Percentiles rank a stretch among this genome's conserved stretches.
Evolutionary conservation across 768 basidiomycete species (phyloP).

Genomic region (Ramaria sp.): DNA sequence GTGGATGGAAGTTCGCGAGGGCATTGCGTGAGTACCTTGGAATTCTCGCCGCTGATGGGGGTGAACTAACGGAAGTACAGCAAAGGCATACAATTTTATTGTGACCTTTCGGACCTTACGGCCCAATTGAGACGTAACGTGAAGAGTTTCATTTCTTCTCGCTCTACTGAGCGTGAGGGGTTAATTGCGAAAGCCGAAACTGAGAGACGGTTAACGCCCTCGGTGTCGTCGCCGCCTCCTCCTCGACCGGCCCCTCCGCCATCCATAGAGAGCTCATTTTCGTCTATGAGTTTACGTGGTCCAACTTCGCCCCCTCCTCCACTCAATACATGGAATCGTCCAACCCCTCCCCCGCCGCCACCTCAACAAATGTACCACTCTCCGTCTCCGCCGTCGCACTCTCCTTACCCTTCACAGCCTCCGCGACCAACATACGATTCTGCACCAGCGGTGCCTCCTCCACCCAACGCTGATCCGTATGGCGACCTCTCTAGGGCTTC

Average conservation of each 20-base stretch:
- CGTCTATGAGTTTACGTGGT: slow-evolving; percentile 41
- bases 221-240: slow-evolving; percentile 17
- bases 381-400: slow-evolving; percentile 16
- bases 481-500: slow-evolving; percentile 20
- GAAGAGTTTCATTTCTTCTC: slow-evolving; percentile 47
- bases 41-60: background rate
- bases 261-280: slow-evolving; percentile 41
- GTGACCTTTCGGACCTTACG: slow-evolving; percentile 59
- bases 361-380: slow-evolving; percentile 18
- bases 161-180: slow-evolving; percentile 60
- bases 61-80: slow-evolving; percentile 26
- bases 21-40: slow-evolving; percentile 57
- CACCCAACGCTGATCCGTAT: slow-evolving; percentile 26
- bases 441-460: slow-evolving; percentile 16
- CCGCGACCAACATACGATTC: slow-evolving; percentile 24
- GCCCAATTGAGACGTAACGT: slow-evolving; percentile 46
- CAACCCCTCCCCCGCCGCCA: slow-evolving; percentile 19
- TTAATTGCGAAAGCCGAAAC: slow-evolving; percentile 61
- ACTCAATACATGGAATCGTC: slow-evolving; percentile 16
- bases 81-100: slow-evolving; percentile 85
- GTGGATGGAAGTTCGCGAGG: slow-evolving; percentile 81
- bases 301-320: slow-evolving; percentile 21
- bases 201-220: slow-evolving; percentile 45
- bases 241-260: slow-evolving; percentile 16
- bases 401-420: slow-evolving; percentile 12